phyloP scores from a whole-genome alignment of 1,284 basidiomycete species.

The Amylostereum areolatum region DNA sequence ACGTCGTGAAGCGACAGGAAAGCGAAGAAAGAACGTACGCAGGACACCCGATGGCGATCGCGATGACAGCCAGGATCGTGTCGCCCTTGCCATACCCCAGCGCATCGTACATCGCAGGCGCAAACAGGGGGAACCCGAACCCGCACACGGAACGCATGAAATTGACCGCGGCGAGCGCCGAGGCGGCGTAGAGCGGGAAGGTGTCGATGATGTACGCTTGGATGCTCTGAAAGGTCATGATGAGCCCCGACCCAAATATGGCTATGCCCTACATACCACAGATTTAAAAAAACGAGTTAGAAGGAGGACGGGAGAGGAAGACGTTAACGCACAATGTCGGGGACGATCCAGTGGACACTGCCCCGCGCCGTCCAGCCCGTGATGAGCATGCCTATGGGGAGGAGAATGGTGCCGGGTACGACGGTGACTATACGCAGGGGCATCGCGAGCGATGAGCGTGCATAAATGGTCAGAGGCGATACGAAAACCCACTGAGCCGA shows the following conservation, averaged over 20 bases:
- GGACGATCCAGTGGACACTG: slow-evolving; percentile 57
- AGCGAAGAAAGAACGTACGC: slow-evolving; percentile 33
- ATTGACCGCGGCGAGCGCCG: slow-evolving; percentile 53
- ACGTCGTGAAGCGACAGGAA: background rate
- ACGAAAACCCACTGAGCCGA: slow-evolving; percentile 23
- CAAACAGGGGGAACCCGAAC: slow-evolving; percentile 65
- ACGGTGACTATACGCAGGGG: slow-evolving; percentile 42
- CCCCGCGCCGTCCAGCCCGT: slow-evolving; percentile 61
- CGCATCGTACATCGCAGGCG: slow-evolving; percentile 54
- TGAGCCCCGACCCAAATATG: slow-evolving; percentile 48
- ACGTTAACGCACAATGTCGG: slow-evolving; percentile 47
- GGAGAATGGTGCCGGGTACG: slow-evolving; percentile 47
- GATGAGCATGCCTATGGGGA: slow-evolving; percentile 57
- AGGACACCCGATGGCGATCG: slow-evolving; percentile 56
- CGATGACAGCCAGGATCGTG: slow-evolving; percentile 52
- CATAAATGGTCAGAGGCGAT: background rate
- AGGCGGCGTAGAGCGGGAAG: slow-evolving; percentile 62
- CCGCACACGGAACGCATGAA: slow-evolving; percentile 55
- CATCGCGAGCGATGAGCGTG: background rate
- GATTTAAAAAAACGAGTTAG: background rate
- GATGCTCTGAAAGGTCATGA: slow-evolving; percentile 51
- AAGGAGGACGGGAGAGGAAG: too few relatives aligned
- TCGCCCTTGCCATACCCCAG: slow-evolving; percentile 63
- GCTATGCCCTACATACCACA: slow-evolving; percentile 36
- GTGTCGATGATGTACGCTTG: slow-evolving; percentile 63